phyloP scores from a whole-genome alignment of 805 yeast species.

The Saccharomycopsis fodiens region DNA sequence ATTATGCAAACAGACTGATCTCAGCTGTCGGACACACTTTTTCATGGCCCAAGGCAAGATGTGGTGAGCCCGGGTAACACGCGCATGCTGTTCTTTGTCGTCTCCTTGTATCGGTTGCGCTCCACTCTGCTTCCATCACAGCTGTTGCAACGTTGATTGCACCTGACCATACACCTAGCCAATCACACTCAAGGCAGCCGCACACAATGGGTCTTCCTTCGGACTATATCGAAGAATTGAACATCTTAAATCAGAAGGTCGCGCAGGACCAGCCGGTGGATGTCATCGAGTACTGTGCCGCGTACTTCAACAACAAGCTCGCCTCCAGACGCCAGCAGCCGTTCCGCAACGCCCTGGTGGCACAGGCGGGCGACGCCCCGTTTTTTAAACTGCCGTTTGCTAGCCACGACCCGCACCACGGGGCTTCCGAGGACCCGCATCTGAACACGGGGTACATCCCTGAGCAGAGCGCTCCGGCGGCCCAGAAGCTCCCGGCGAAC shows the following conservation, averaged over 20 bases:
- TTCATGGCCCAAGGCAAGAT: too few relatives aligned
- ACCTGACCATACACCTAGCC: too few relatives aligned
- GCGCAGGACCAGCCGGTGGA: slow-evolving; percentile 53
- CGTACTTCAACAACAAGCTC: slow-evolving; percentile 56
- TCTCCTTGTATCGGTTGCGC: too few relatives aligned
- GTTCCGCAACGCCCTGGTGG: slow-evolving; percentile 23
- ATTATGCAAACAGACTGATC: too few relatives aligned
- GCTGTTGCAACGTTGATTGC: too few relatives aligned
- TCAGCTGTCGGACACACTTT: too few relatives aligned
- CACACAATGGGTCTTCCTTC: slow-evolving; percentile 32
- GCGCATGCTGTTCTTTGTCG: too few relatives aligned
- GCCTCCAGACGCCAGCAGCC: slow-evolving; percentile 29
- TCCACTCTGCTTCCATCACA: too few relatives aligned
- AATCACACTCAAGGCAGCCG: too few relatives aligned
- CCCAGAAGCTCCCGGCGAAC: slow-evolving; percentile 20
- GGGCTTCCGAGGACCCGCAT: slow-evolving; percentile 25
- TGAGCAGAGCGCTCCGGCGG: neutral
- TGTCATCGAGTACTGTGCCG: slow-evolving; percentile 66
- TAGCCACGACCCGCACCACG: slow-evolving; percentile 56
- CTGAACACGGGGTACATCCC: neutral
- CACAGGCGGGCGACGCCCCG: slow-evolving; percentile 30
- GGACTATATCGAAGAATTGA: slow-evolving; percentile 45
- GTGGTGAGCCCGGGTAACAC: too few relatives aligned
- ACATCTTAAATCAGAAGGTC: slow-evolving; percentile 53
- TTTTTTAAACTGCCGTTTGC: slow-evolving; percentile 56